Evolutionary conservation across 371 early-diverging fungal genomes (phyloP), one percentile per base, ranked within the genome.

Genomic region (Actinomortierella ambigua): DNA sequence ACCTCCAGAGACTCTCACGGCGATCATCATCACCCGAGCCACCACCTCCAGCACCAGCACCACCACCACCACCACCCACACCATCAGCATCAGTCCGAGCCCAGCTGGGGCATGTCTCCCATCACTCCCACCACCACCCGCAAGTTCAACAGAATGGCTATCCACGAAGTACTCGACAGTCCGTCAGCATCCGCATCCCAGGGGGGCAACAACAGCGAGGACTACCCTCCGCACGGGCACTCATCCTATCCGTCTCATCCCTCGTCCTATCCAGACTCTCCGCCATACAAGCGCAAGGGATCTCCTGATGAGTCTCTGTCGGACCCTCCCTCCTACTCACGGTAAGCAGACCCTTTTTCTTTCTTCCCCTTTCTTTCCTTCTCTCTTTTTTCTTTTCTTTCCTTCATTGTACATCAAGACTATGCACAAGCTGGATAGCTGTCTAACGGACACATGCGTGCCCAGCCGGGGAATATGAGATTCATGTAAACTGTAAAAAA

Each of bases 71-170:
- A 7, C 55, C 15, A 24, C 62, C 5, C 34, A 28, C 51, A 55
- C 55, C 62, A 67, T 27, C 24, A 59, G 53, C 34, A 50, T 50
- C 22, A 52, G 53, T 39, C 28, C 61, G 17, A 34, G n/a, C 60
- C 61, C 0, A 40, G 41, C 40, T 68, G 68, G 68, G 51, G 57
- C 24, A 57, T 61, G 8, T 71, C 73, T 4, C 73, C 73, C 29
- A 65, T 71, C 24, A 71, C 73, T 11, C 73, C 73, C 8, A 71
- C 73, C 0, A 71, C 73, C 1, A 66, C 73, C 1, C 59, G 57
- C 44, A 71, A 65, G 55, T 71, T 71, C 29, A 71, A 61, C 28
- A 61, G 66, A 26, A 71, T 71, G 73, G 73, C 73, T 20, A 71
- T 71, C 46, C 73, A 71, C 23, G 73, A 65, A 22, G 73, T 71